Evolutionary conservation across 495 filamentous ascomycete genomes (phyloP), one percentile per base, ranked within the genome.

Genomic region (Hyaloscypha finlandica): DNA sequence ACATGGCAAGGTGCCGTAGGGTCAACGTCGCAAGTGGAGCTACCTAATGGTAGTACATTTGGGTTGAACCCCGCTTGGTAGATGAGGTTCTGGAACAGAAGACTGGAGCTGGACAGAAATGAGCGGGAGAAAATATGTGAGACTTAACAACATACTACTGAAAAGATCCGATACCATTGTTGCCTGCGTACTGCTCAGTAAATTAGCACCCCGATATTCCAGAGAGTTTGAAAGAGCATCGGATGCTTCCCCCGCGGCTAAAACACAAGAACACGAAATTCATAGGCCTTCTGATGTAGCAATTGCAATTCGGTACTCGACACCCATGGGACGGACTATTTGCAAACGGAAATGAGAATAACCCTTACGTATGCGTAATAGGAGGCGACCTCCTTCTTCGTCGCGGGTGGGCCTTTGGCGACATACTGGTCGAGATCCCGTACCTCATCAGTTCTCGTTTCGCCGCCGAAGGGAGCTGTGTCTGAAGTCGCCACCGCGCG

Each of bases 71-170:
- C 64, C 16, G 61, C 71, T 48, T 70, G 71, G 58, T 70, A 70
- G 60, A 73, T 73, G 20, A 73, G 59, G 30, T 73, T 73, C 39
- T 73, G 71, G 62, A 73, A 73, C 30, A 73, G 65, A 20, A 73
- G 65, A 39, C 65, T 70, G 19, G 68, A 70, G 56, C 70, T 73
- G 39, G 30, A 31, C 37, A 42, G 2, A 45, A 57, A 37, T 11
- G 30, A 48, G 42, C 6, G 8, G 16, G 16, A 48, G 16, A 48
- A 48, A 14, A 14, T 6, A 48, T 14, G 42, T 48, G 42, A 12
- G 42, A 19, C 42, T 48, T 19, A 48, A 48, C 8, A 48, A 42
- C 48, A 16, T 73, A 73, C 70, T 73, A 73, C 68, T 73, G 71
- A 48, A 68, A 73, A 19, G 57, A 61, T 9, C 71, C 71, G 37